Base-by-base conservation (phyloP, 768 basidiomycete species). In the Neoboletus brunneissimus region DNA sequence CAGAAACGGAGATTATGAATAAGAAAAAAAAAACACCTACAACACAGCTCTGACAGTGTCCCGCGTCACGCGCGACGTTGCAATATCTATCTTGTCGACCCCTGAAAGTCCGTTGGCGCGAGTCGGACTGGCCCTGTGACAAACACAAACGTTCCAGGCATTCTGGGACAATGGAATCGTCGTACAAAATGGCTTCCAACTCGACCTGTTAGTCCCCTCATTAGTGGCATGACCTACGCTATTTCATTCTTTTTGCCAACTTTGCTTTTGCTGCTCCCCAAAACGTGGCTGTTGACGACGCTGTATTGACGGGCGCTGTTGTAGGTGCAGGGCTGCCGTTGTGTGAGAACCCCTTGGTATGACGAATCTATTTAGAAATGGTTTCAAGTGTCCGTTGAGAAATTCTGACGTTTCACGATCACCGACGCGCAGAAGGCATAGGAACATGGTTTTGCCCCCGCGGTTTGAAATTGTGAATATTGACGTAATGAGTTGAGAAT, bases 21-120 rank as follows among this genome's bases (percentile, higher is more conserved):
- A 20, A 34, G 11, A 5, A 13, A 25, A 38, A 38, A 8, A 41
- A 41, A 63, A 41, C 1, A n/a, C 29, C 1, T 29, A 29, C 29
- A 88, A 63, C 23, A 89, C 75, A 9, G 73, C 67, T 53, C 71
- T 75, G 16, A 84, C 87, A 46, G 84, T 87, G 8, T 86, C 82
- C 43, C 79, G 76, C 73, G 96, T 78, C 35, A 96, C 81, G n/a
- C 72, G 70, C 7, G 94, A 89, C 45, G 85, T 87, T 5, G 81
- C 73, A 55, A 90, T 77, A 56, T 95, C 91, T 55, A 97, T 79
- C 73, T 94, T 91, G 60, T 89, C 85, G 49, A 96, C 73, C 9
- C 82, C 88, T 5, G 74, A 67, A 41, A 87, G 65, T 27, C 71
- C 74, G 67, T 98, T 95, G 2, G 88, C 95, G 41, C 96, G 82